Base-by-base conservation (phyloP, 2,329 filamentous ascomycete genomes). In the Botrytis sinoallii region DNA sequence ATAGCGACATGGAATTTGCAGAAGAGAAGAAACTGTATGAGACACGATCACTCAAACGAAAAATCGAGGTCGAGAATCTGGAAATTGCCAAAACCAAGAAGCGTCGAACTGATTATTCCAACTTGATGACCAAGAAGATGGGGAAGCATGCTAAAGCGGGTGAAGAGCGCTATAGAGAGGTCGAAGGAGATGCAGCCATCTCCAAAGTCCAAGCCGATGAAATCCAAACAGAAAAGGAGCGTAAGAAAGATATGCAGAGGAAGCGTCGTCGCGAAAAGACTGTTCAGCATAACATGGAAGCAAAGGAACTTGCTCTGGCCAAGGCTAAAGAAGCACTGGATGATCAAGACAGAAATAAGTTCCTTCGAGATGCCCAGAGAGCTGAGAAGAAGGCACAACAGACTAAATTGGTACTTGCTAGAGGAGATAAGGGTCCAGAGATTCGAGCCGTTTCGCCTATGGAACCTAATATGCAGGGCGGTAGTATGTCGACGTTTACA, bases 171-270 rank as follows among this genome's bases (percentile, higher is more conserved):
- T 98, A 93, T 81, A 89, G 93, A 74, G 87, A 92, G 22, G 85
- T 91, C 64, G 91, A 96, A 81, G 95, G 94, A 80, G 89, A 93
- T 29, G 91, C 92, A 59, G 95, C 96, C 1, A 88, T 95, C 74
- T 89, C 92, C 71, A 92, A 97, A 79, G 95, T 98, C 3, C 93
- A 96, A 77, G 92, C 94, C 75, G 93, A 94, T 77, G 95, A 98
- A 82, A 87, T 98, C 12, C 92, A 92, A 75, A 94, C 95, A 75
- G 96, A 99, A 83, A 99, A 99, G 84, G 96, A 99, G 84, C 93
- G 96, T 77, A 99, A 99, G 86, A 99, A 99, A 85, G 96, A 99
- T 81, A 98, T 99, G 94, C 96, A 99, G 82, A 92, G 96, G 76
- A 99, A 98, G 85, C 90, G 96, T 75, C 91, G 96, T 61, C 92